phyloP scores from a whole-genome alignment of 208 protist species.

The Balamuthia mandrillaris region DNA sequence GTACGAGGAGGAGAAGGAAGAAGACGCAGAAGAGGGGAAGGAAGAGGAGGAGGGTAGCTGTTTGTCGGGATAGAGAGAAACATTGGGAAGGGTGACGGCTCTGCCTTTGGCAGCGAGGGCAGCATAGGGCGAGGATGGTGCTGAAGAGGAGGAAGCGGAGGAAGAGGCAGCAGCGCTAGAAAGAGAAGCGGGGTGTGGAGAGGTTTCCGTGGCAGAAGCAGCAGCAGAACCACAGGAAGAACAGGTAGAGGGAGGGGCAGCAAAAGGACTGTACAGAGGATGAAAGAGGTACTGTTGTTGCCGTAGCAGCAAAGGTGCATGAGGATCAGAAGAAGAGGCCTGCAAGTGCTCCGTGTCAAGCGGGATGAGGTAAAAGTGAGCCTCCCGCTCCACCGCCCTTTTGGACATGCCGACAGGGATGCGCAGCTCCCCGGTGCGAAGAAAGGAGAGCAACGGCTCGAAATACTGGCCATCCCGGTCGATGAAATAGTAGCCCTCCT shows the following conservation, averaged over 20 bases:
- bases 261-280: not conserved
- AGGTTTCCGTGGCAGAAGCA: not conserved
- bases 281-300: too few species aligned
- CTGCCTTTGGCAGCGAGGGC: not conserved
- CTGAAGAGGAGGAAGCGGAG: not conserved
- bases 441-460: slow-evolving; percentile 3
- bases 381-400: not conserved
- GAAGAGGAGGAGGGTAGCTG: not conserved
- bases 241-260: not conserved
- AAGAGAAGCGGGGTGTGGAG: not conserved
- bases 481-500: slow-evolving; percentile 33
- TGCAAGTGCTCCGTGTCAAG: not conserved
- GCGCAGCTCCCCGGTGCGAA: slow-evolving; percentile 4
- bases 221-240: not conserved
- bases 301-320: not conserved
- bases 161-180: not conserved
- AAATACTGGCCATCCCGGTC: slow-evolving; percentile 21
- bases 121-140: not conserved
- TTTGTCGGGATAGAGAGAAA: too few species aligned
- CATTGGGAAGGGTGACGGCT: too few species aligned
- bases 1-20: not conserved
- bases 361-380: not conserved
- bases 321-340: not conserved
- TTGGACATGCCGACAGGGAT: slow-evolving; percentile 14
- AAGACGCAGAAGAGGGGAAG: not conserved